These are phyloP conservation scores for Nymphaea colorata DNA, from an alignment of 164 flowering plant genomes.

Conservation along the genomic window DNA sequence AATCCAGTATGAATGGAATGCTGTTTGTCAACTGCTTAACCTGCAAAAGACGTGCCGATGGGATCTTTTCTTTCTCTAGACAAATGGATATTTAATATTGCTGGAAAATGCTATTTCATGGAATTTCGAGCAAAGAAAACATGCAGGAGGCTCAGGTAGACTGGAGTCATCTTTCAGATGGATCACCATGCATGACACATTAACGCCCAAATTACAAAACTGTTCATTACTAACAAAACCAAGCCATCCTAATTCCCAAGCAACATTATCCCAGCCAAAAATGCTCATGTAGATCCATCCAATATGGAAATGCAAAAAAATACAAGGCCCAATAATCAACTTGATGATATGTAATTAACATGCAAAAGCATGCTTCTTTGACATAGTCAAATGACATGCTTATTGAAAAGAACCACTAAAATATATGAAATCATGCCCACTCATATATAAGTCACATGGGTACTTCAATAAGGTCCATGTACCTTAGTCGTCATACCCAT, in stretches of 20 bases:
- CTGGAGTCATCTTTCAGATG: not conserved
- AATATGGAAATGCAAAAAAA: not conserved
- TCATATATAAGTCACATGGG: too few species aligned
- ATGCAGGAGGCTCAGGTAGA: not conserved
- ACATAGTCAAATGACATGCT: not conserved
- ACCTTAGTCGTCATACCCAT: not conserved
- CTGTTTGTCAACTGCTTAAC: constrained; percentile 33
- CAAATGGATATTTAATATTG: not conserved
- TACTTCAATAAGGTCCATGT: not conserved
- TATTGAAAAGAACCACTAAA: too few species aligned
- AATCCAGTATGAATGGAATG: constrained; percentile 36
- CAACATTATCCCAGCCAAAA: too few species aligned
- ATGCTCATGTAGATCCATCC: too few species aligned
- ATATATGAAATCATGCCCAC: too few species aligned
- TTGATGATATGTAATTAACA: not conserved
- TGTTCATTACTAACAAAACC: not conserved
- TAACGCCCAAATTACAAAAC: not conserved
- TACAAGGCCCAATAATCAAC: not conserved
- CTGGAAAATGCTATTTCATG: not conserved
- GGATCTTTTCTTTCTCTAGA: not conserved
- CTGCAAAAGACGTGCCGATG: constrained; percentile 23
- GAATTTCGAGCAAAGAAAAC: too few species aligned
- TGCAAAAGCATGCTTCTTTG: not conserved
- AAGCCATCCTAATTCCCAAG: too few species aligned
- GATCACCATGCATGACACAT: not conserved